These are phyloP conservation scores for Cryphonectria parasitica DNA, from an alignment of 2,329 filamentous ascomycete species.

Conservation along the genomic window DNA sequence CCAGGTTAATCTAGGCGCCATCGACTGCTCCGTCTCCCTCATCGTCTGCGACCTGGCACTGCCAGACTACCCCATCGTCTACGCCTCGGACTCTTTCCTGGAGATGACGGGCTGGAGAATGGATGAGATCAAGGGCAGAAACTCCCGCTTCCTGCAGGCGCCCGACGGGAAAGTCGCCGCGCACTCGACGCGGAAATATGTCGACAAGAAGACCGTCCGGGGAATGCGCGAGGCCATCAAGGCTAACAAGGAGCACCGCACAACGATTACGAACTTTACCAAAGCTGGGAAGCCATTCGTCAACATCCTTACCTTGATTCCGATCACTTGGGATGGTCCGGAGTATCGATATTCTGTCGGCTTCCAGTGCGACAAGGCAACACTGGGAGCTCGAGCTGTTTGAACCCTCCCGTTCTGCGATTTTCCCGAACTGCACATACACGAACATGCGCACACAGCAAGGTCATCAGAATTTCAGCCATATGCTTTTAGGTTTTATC, in stretches of 20 bases:
- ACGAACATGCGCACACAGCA: too few relatives aligned
- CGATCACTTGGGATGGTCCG: constrained; percentile 68
- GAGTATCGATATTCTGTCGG: constrained; percentile 76
- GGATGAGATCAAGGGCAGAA: constrained; percentile 74
- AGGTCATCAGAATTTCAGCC: neutral
- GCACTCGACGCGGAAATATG: constrained; percentile 64
- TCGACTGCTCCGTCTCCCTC: constrained; percentile 84
- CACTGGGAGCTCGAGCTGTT: neutral
- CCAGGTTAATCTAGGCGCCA: constrained; percentile 76
- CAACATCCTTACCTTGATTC: constrained; percentile 85
- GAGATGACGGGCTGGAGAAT: constrained; percentile 77
- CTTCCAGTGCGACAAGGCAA: constrained; percentile 66
- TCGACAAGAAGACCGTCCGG: constrained; percentile 67
- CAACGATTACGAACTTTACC: constrained; percentile 75
- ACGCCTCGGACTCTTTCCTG: constrained; percentile 80
- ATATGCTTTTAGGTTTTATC: constrained; percentile 5
- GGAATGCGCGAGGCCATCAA: constrained; percentile 53
- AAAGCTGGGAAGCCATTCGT: constrained; percentile 79
- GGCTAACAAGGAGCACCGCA: constrained; percentile 50
- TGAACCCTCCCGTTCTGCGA: too few relatives aligned
- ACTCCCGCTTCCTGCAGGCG: constrained; percentile 83
- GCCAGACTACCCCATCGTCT: constrained; percentile 79
- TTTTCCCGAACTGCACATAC: neutral
- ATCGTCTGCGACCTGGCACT: constrained; percentile 78
- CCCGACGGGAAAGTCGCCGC: constrained; percentile 68